These are phyloP conservation scores for Collybia nuda DNA, from an alignment of 768 basidiomycete genomes.

Conservation along the genomic window DNA sequence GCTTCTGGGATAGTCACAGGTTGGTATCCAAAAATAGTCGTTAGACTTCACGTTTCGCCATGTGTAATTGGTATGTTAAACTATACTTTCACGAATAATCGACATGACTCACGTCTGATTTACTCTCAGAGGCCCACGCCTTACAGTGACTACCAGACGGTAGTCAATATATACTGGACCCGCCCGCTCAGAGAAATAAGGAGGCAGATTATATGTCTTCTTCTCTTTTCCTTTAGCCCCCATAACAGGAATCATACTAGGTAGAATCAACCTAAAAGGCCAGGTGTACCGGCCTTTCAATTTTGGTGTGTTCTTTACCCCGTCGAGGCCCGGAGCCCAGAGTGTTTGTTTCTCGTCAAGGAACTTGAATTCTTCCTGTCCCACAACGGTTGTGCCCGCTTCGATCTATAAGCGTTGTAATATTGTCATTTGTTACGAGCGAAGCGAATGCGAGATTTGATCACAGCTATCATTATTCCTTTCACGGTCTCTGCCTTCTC, in stretches of 20 bases:
- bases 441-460: slow-evolving; percentile 5
- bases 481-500: slow-evolving; percentile 50
- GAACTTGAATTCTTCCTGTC: slow-evolving; percentile 53
- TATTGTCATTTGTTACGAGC: too few species aligned
- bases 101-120: slow-evolving; percentile 43
- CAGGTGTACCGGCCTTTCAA: slow-evolving; percentile 44
- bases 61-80: background rate
- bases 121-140: slow-evolving; percentile 45
- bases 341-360: slow-evolving; percentile 40
- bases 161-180: slow-evolving; percentile 60
- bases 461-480: slow-evolving; percentile 44
- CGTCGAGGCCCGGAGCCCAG: slow-evolving; percentile 31
- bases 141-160: slow-evolving; percentile 47
- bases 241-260: slow-evolving; percentile 37
- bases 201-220: slow-evolving; percentile 42
- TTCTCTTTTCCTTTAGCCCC: slow-evolving; percentile 31
- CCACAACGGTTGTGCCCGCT: slow-evolving; percentile 50
- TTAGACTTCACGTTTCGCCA: slow-evolving; percentile 18
- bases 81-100: background rate
- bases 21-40: slow-evolving; percentile 29
- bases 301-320: slow-evolving; percentile 30
- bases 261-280: slow-evolving; percentile 49
- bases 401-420: slow-evolving; percentile 34
- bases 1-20: slow-evolving; percentile 29
- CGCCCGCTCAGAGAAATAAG: slow-evolving; percentile 54